A percentile compares a stretch with the other conserved stretches of the same genome.
These are phyloP conservation scores for Septoria linicola DNA, from an alignment of 2,329 filamentous ascomycete species.

Conservation along the genomic window DNA sequence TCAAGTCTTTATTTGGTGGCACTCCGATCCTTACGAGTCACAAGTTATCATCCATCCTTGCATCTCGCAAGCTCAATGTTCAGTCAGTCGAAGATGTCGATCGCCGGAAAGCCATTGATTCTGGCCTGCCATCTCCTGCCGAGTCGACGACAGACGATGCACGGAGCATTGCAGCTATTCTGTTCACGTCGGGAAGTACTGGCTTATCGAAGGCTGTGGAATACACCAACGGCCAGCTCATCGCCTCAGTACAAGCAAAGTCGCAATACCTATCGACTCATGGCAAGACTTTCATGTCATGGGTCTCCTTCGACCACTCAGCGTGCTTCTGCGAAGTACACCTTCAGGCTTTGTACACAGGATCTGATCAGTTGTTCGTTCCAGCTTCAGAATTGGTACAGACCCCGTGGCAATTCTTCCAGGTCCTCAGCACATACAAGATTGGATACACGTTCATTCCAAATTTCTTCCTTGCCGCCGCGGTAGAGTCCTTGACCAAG, in stretches of 20 bases:
- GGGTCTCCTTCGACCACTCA: conserved; percentile 52
- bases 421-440: conserved; percentile 43
- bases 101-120: conserved; percentile 10
- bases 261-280: conserved; percentile 11
- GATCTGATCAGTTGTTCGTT: conserved; percentile 50
- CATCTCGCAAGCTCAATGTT: conserved; percentile 18
- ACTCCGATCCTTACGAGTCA: conserved; percentile 18
- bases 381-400: conserved; percentile 44
- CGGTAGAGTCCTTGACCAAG: conserved; percentile 11
- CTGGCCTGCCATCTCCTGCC: conserved; percentile 9
- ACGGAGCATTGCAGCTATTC: conserved; percentile 21
- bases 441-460: conserved; percentile 49
- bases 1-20: conserved; percentile 20
- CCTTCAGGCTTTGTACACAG: conserved; percentile 47
- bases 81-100: conserved; percentile 17
- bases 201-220: conserved; percentile 29
- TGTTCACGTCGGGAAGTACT: conserved; percentile 30
- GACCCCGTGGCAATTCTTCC: conserved; percentile 44
- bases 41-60: conserved; percentile 20
- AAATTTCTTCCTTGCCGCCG: conserved; percentile 43
- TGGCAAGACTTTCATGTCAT: conserved; percentile 23
- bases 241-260: conserved; percentile 22
- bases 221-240: conserved; percentile 21
- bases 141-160: neutral
- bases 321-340: conserved; percentile 55